Percentiles rank a stretch among this genome's conserved stretches.
phyloP scores from a whole-genome alignment of 2,329 filamentous ascomycete species.

The Penicillium concentricum region DNA sequence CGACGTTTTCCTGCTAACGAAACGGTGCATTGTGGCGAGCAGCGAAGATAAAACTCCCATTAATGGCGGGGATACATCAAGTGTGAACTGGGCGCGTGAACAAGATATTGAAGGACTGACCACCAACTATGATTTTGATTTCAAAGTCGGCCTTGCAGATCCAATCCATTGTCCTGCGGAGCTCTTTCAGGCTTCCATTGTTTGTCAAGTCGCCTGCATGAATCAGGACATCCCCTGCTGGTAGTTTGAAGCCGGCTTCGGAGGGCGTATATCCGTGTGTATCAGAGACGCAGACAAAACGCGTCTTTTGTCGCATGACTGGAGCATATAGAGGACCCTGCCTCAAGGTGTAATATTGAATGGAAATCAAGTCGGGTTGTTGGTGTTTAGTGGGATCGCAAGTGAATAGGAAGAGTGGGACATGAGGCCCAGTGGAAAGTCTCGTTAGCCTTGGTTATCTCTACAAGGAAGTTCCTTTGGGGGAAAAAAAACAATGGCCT shows the following conservation, averaged over 20 bases:
- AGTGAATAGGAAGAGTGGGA: conserved; percentile 6
- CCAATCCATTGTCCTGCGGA: conserved; percentile 55
- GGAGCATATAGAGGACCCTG: background rate
- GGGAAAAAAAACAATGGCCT: conserved; percentile 9
- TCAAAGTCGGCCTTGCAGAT: conserved; percentile 54
- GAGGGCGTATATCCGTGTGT: conserved; percentile 55
- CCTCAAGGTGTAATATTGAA: background rate
- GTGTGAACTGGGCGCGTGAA: background rate
- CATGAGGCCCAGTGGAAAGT: background rate
- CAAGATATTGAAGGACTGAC: conserved; percentile 34
- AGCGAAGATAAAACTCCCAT: background rate
- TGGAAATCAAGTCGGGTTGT: background rate
- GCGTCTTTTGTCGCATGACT: conserved; percentile 42
- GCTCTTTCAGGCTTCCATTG: conserved; percentile 52
- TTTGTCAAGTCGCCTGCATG: conserved; percentile 61
- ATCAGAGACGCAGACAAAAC: conserved; percentile 60
- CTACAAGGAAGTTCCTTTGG: background rate
- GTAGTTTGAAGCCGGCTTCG: conserved; percentile 51
- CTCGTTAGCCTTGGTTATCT: background rate
- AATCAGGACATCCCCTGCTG: conserved; percentile 57
- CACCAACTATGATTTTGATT: conserved; percentile 56
- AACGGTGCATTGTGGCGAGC: background rate
- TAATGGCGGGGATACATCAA: background rate
- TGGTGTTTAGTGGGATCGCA: background rate
- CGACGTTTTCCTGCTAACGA: background rate